These are phyloP conservation scores for Mortierella hygrophila DNA, from an alignment of 192 early-diverging fungal genomes.

Conservation along the genomic window DNA sequence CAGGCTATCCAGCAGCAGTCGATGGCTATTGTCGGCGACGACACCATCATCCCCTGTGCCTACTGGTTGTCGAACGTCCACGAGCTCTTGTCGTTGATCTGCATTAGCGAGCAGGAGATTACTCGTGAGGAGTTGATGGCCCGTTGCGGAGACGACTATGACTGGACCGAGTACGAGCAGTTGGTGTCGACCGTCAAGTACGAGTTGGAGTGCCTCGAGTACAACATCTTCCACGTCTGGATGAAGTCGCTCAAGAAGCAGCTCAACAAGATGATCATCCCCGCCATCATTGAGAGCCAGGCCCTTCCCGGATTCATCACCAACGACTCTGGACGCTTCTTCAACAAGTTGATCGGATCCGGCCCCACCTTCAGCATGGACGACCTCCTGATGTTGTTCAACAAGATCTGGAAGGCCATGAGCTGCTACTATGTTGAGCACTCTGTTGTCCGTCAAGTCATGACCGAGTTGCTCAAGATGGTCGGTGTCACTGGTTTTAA, in stretches of 20 bases:
- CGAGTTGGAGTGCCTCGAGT: constrained; percentile 91
- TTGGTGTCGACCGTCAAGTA: constrained; percentile 88
- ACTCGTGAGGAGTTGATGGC: constrained; percentile 59
- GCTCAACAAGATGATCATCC: constrained; percentile 93
- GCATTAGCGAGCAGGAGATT: constrained; percentile 54
- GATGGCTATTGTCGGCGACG: constrained; percentile 77
- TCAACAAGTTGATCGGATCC: constrained; percentile 87
- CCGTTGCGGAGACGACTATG: constrained; percentile 76
- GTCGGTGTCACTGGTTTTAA: constrained; percentile 97
- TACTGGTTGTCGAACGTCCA: constrained; percentile 99
- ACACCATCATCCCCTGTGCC: constrained; percentile 82
- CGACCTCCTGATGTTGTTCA: constrained; percentile 95
- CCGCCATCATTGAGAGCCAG: constrained; percentile 97
- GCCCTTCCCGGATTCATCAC: constrained; percentile 94
- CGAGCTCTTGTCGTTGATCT: constrained; percentile 92
- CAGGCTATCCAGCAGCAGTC: constrained; percentile 82
- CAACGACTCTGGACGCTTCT: constrained; percentile 91
- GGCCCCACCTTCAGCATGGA: constrained; percentile 92
- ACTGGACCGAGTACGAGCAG: constrained; percentile 81
- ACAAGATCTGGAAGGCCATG: constrained; percentile 95
- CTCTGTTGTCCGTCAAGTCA: constrained; percentile 92
- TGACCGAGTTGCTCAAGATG: constrained; percentile 95
- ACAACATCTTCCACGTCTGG: constrained; percentile 98
- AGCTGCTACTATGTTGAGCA: constrained; percentile 98
- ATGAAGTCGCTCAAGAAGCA: constrained; percentile 98